A percentile compares a stretch with the other conserved stretches of the same genome.
Evolutionary conservation across 176 grass and related monocot species (phyloP).

Genomic region (Tillandsia leiboldiana): DNA sequence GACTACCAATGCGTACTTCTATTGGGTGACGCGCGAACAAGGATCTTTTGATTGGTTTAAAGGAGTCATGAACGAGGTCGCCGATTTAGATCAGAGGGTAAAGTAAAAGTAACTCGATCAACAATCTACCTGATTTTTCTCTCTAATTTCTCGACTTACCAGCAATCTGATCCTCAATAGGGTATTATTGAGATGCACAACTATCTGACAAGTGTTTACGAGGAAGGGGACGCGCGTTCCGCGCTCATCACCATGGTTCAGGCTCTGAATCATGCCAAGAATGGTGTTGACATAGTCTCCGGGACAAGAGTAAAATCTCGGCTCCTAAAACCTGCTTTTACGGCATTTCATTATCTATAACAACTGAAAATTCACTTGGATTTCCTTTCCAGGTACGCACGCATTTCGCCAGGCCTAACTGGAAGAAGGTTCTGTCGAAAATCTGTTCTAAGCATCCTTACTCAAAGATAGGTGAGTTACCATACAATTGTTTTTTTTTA

Average conservation of each 20-base stretch:
- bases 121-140: not conserved
- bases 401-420: slow-evolving; percentile 97
- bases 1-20: slow-evolving; percentile 97
- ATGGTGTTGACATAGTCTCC: slow-evolving; percentile 89
- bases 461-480: slow-evolving; percentile 81
- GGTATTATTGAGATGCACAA: slow-evolving; percentile 99
- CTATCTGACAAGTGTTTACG: slow-evolving; percentile 97
- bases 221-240: slow-evolving; percentile 95
- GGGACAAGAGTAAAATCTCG: slow-evolving; percentile 71
- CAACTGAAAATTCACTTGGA: not conserved
- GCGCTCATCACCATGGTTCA: slow-evolving; percentile 99
- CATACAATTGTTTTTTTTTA: not conserved
- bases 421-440: slow-evolving; percentile 93
- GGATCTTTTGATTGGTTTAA: slow-evolving; percentile 99
- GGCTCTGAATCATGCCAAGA: slow-evolving; percentile 90
- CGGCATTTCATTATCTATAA: not conserved
- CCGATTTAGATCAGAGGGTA: slow-evolving; percentile 90
- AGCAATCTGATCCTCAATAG: slow-evolving; percentile 27
- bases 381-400: slow-evolving; percentile 66
- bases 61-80: slow-evolving; percentile 96
- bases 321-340: not conserved
- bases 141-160: slow-evolving; percentile 16
- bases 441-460: slow-evolving; percentile 69
- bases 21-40: slow-evolving; percentile 98
- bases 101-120: slow-evolving; percentile 9